Conservation (phyloP, 148 eudicot genomes). For the Fagopyrum homotropicum region DNA sequence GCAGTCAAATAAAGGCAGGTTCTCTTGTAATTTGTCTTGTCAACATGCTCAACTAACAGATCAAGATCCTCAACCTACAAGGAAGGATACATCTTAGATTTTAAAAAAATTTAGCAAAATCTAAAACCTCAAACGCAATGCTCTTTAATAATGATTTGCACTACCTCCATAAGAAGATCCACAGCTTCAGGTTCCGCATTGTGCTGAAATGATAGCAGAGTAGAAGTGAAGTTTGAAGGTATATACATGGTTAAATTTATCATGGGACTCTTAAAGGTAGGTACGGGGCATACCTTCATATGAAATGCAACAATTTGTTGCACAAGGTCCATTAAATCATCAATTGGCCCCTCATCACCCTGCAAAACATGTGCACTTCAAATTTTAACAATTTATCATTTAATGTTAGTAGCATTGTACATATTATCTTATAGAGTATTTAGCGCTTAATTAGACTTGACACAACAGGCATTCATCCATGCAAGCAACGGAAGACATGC, state of each 20-base stretch:
- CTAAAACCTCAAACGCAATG: neutral
- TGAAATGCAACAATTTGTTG: slow-evolving; percentile 81
- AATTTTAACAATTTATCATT: neutral
- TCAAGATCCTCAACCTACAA: slow-evolving; percentile 83
- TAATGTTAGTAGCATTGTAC: neutral
- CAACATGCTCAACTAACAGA: slow-evolving; percentile 63
- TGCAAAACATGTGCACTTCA: slow-evolving; percentile 18
- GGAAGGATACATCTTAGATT: neutral
- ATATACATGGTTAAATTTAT: neutral
- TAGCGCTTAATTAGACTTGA: neutral
- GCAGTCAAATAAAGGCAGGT: slow-evolving; percentile 78
- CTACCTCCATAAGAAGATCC: slow-evolving; percentile 97
- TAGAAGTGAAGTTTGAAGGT: neutral
- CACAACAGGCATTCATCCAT: neutral
- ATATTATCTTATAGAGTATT: neutral
- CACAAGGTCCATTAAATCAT: slow-evolving; percentile 74
- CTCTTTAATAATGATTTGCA: neutral
- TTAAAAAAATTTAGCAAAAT: slow-evolving; percentile 7
- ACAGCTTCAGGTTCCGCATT: slow-evolving; percentile 98
- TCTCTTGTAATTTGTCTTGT: slow-evolving; percentile 60
- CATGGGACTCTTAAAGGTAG: neutral
- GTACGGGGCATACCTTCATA: slow-evolving; percentile 59
- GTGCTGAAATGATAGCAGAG: slow-evolving; percentile 47
- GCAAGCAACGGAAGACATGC: neutral
- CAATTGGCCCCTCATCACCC: slow-evolving; percentile 54